phyloP scores from a whole-genome alignment of 225 moss, liverwort and hornwort species.

The Pseudisothecium myosuroides region DNA sequence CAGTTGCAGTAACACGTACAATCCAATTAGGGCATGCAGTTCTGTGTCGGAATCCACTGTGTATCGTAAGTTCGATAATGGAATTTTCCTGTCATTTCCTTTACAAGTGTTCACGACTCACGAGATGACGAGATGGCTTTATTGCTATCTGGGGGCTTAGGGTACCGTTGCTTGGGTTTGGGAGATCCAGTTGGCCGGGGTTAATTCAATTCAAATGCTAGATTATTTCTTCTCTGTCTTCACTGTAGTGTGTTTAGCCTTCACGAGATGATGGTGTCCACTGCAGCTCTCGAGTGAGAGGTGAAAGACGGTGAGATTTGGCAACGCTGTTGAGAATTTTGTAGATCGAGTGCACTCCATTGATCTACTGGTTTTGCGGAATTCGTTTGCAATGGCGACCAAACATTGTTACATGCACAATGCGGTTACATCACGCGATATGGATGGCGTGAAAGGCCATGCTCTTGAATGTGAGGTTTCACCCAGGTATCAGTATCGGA shows the following conservation, averaged over 20 bases:
- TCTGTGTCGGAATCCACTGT: neutral
- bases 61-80: neutral
- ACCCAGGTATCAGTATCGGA: neutral
- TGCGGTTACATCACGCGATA: neutral
- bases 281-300: neutral
- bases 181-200: neutral
- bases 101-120: neutral
- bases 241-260: neutral
- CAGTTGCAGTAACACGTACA: neutral
- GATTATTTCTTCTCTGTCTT: neutral
- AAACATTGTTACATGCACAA: constrained; percentile 30
- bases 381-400: neutral
- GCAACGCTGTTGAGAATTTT: neutral
- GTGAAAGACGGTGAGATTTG: neutral
- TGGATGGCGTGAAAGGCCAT: constrained; percentile 4
- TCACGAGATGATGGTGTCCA: neutral
- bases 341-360: neutral
- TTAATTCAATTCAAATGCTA: neutral
- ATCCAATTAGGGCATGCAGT: neutral
- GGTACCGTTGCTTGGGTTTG: constrained; percentile 1
- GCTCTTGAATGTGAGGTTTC: neutral
- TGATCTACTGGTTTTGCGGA: neutral
- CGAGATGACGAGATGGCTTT: neutral
- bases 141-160: neutral
- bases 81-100: neutral